Evolutionary conservation across 2,329 filamentous ascomycete species (phyloP), one percentile per base, ranked within the genome.

Genomic region (Verticillium zaregamsianum): DNA sequence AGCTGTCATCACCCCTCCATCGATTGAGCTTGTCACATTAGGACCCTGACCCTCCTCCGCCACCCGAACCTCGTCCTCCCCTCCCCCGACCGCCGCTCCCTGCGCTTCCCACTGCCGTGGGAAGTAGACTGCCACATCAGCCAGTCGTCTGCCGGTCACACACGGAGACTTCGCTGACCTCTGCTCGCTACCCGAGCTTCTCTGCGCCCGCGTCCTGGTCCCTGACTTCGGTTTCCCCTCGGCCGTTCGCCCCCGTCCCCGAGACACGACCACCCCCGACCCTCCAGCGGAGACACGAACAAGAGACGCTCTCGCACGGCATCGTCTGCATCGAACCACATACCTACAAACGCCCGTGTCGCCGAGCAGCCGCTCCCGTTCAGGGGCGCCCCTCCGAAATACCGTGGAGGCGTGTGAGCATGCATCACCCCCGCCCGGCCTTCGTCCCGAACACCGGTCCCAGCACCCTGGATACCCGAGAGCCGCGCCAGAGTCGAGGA

Each of bases 391-490:
- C 33, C 32, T 35, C 55, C 55, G 23, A 57, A n/a, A 31, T 28
- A 32, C 32, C 17, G 55, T 14, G n/a, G 56, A 37, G 56, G 56
- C n/a, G 56, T 17, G 56, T 40, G 57, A 58, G 57, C 39, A 58
- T 58, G 57, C 40, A 32, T 40, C 28, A 40, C 57, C 25, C 57
- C 35, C 23, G 25, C 37, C 37, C 25, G 33, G 25, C 25, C 37
- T 49, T 49, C 49, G 35, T 32, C 28, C 57, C 40, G 40, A 49
- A 23, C 40, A 49, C 40, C 40, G 40, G 40, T 49, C n/a, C 40
- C 20, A 49, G 40, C 40, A 49, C 35, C 33, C 31, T 57, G 31
- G 55, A 57, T 35, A 57, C 55, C 40, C 40, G 23, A 49, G n/a
- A 49, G n/a, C 40, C 6, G 40, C n/a, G 40, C 9, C 40, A 49